Evolutionary conservation across 139 green algal species (phyloP), one percentile per base, ranked within the genome.

Genomic region (Chloropicon primus): DNA sequence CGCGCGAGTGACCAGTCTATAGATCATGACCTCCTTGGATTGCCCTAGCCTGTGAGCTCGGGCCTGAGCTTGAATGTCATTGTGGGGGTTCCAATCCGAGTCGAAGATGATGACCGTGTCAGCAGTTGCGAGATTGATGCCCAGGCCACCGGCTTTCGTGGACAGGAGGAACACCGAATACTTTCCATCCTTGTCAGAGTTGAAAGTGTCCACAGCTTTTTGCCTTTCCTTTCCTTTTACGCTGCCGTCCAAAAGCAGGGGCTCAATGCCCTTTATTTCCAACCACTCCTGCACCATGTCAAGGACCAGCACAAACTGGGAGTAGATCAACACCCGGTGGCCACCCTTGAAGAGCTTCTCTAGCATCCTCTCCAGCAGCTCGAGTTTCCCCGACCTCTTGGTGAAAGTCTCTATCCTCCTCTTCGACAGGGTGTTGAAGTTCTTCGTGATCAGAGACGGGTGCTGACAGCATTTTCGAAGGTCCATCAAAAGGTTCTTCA

Each of bases 151-250:
- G 2, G 91, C 88, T 5, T 89, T 86, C 0, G 93, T 97, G 72
- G 91, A 96, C 73, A 97, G 85, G 81, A 97, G 87, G 83, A 97
- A 97, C 23, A 91, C 86, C 86, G 97, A 97, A 25, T 84, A 79
- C 24, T 78, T 73, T 24, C 83, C 86, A 0, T 77, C 80, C 41
- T 62, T 17, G 22, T 84, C 53, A 1, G 22, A 76, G 83, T 95
- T 95, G 85, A 93, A 95, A 25, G 54, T 53, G 83, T 95, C 90
- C 28, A 94, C 91, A 29, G 85, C 83, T n/a, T 74, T 72, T 84
- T 94, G 90, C 21, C 90, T 83, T 76, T 91, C 86, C 22, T 72
- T n/a, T 23, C 85, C 84, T 75, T 74, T 41, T 1, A 88, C 27
- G 29, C 17, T 79, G 24, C 90, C 89, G 76, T 93, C 90, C 29